Conservation (phyloP, 768 basidiomycete species). For the Termitomyces titanicus region DNA sequence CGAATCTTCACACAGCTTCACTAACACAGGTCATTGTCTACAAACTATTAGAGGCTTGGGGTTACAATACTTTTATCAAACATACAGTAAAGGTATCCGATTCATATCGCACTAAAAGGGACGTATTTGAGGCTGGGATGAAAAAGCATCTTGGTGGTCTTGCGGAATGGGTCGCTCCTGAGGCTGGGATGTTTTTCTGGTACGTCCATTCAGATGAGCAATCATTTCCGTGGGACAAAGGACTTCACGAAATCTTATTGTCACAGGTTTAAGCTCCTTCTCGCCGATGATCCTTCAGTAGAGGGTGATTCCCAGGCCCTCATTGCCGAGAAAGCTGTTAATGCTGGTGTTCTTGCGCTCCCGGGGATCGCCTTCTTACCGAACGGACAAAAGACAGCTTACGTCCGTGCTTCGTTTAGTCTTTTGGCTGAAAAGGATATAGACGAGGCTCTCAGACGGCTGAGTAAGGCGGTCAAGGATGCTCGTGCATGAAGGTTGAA, state of each 20-base stretch:
- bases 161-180: slow-evolving; percentile 64
- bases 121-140: slow-evolving; percentile 70
- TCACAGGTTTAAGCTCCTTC: slow-evolving; percentile 61
- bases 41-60: slow-evolving; percentile 62
- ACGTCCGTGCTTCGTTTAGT: slow-evolving; percentile 79
- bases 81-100: slow-evolving; percentile 65
- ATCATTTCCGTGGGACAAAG: too few species aligned
- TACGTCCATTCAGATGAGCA: slow-evolving; percentile 25
- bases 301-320: slow-evolving; percentile 65
- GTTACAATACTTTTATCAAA: slow-evolving; percentile 59
- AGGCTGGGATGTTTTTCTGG: slow-evolving; percentile 91
- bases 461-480: slow-evolving; percentile 32
- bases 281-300: slow-evolving; percentile 24
- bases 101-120: slow-evolving; percentile 66
- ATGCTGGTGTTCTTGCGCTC: slow-evolving; percentile 77
- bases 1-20: slow-evolving; percentile 60
- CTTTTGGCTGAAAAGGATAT: slow-evolving; percentile 57
- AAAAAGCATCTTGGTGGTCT: slow-evolving; percentile 68
- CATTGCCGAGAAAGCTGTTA: slow-evolving; percentile 66
- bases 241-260: not conserved
- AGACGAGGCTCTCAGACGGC: slow-evolving; percentile 64
- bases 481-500: slow-evolving; percentile 18
- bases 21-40: slow-evolving; percentile 57
- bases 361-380: slow-evolving; percentile 79
- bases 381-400: slow-evolving; percentile 57